phyloP scores from a whole-genome alignment of 176 grass and related monocot genomes.

The Puya raimondii region DNA sequence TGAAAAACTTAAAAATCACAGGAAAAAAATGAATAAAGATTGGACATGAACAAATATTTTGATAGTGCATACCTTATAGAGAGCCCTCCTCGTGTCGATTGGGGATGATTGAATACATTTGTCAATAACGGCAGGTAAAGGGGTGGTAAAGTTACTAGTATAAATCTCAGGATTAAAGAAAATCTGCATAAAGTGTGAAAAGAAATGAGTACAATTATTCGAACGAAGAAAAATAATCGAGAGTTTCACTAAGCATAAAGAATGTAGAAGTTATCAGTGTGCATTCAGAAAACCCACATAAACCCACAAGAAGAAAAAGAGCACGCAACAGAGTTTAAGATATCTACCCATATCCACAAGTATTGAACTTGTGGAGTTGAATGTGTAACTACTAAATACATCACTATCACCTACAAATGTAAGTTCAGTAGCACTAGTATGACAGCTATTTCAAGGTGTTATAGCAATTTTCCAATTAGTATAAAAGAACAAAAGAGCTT shows the following conservation, averaged over 20 bases:
- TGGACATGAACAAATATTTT: constrained; percentile 3
- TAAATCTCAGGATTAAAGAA: constrained; percentile 99
- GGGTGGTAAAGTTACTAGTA: constrained; percentile 57
- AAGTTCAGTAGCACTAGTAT: too few species aligned
- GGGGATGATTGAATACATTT: constrained; percentile 97
- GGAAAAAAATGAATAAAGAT: background rate
- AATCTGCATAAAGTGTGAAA: constrained; percentile 39
- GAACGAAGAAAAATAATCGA: background rate
- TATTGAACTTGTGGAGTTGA: too few species aligned
- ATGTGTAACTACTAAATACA: too few species aligned
- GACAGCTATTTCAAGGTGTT: too few species aligned
- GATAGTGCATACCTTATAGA: constrained; percentile 68
- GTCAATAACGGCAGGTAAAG: constrained; percentile 77
- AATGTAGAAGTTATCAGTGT: background rate
- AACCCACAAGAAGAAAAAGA: background rate
- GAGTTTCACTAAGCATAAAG: background rate
- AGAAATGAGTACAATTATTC: background rate
- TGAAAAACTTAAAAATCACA: constrained; percentile 2
- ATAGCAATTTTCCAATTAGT: too few species aligned
- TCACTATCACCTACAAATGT: too few species aligned
- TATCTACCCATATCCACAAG: background rate
- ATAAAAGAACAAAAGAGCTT: too few species aligned
- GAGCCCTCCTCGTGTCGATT: constrained; percentile 88
- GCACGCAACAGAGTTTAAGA: background rate
- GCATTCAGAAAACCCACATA: background rate